Evolutionary conservation across 768 basidiomycete genomes (phyloP).

Genomic region (Multifurca ochricompacta): DNA sequence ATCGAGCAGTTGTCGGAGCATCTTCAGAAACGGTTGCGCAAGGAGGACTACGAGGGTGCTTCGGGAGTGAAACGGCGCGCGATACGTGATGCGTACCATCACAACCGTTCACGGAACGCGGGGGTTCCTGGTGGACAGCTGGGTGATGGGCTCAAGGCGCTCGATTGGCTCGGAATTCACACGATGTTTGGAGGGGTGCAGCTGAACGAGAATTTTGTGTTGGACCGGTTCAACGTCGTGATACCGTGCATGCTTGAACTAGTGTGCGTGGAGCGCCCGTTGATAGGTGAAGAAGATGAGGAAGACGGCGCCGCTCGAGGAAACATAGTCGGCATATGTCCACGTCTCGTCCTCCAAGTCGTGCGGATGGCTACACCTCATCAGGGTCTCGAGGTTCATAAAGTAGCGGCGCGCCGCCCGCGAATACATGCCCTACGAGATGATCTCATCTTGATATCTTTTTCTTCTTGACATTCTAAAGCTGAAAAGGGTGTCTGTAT

Average conservation of each 20-base stretch:
- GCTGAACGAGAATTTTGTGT: conserved; percentile 37
- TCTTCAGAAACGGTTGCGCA: conserved; percentile 43
- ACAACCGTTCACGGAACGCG: conserved; percentile 56
- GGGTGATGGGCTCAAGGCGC: conserved; percentile 50
- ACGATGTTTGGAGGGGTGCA: conserved; percentile 59
- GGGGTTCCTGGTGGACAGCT: conserved; percentile 66
- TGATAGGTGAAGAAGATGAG: conserved; percentile 43
- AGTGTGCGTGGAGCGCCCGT: conserved; percentile 40
- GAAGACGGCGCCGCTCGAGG: conserved; percentile 36
- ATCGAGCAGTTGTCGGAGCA: conserved; percentile 45
- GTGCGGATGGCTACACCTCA: not conserved
- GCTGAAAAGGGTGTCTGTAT: too few species aligned
- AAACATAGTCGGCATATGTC: conserved; percentile 12
- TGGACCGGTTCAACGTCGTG: conserved; percentile 34
- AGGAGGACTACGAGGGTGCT: conserved; percentile 45
- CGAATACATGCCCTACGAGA: too few species aligned
- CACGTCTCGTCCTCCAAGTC: conserved; percentile 12
- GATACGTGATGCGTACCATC: conserved; percentile 46
- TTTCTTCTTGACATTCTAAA: too few species aligned
- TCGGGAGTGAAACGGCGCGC: conserved; percentile 30
- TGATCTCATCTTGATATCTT: too few species aligned
- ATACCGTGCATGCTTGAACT: conserved; percentile 57
- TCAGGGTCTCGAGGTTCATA: conserved; percentile 3
- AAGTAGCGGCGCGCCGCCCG: too few species aligned
- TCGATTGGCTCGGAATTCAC: conserved; percentile 56